phyloP scores from a whole-genome alignment of 2,329 filamentous ascomycete species.

The Annulohypoxylon truncatum region DNA sequence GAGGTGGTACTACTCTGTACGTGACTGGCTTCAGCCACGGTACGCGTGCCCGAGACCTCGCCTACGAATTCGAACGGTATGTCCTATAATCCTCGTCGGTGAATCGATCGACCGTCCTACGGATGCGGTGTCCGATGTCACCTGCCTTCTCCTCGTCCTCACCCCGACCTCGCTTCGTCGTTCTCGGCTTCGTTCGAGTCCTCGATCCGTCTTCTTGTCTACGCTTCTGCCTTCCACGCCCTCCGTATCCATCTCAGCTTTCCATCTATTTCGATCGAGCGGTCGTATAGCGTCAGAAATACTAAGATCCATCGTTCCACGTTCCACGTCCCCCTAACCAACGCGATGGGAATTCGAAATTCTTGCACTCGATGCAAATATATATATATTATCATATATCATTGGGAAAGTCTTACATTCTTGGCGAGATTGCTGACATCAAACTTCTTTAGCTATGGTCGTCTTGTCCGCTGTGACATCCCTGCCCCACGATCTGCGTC shows the following conservation, averaged over 20 bases:
- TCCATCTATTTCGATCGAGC: conserved; percentile 60
- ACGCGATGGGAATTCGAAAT: conserved; percentile 50
- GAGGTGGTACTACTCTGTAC: conserved; percentile 93
- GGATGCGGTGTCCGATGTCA: conserved; percentile 58
- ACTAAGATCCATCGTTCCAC: conserved; percentile 51
- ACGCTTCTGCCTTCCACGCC: conserved; percentile 49
- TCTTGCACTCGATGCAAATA: conserved; percentile 48
- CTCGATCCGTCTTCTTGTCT: conserved; percentile 54
- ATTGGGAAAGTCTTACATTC: conserved; percentile 48
- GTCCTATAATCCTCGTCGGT: conserved; percentile 71
- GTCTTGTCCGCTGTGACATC: conserved; percentile 97
- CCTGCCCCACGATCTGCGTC: conserved; percentile 93
- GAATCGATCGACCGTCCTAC: conserved; percentile 59
- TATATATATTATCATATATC: conserved; percentile 7
- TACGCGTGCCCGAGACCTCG: conserved; percentile 97
- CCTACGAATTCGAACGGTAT: conserved; percentile 99
- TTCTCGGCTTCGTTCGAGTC: conserved; percentile 53
- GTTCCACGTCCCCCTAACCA: conserved; percentile 53
- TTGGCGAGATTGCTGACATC: conserved; percentile 58
- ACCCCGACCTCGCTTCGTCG: conserved; percentile 49
- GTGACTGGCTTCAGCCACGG: conserved; percentile 99
- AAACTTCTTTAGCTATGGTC: conserved; percentile 79
- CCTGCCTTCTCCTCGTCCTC: conserved; percentile 52
- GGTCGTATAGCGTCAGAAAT: conserved; percentile 53
- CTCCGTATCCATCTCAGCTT: conserved; percentile 50